Percentiles rank a stretch among this genome's conserved stretches.
Conservation (phyloP, 495 filamentous ascomycete genomes). For the Talaromyces borbonicus region DNA sequence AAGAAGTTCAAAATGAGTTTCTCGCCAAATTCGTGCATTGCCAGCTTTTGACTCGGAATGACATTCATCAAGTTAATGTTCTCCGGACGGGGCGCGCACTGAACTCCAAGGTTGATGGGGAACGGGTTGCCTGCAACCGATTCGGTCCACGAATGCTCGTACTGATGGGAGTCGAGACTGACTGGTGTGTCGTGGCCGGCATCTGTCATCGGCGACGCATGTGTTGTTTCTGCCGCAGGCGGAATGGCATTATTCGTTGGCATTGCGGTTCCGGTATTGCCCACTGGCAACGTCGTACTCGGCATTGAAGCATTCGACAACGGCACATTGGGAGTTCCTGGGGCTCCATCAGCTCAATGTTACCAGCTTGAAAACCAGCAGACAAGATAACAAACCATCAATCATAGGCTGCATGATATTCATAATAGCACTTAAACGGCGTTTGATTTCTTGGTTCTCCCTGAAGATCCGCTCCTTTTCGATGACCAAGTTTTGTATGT, state of each 20-base stretch:
- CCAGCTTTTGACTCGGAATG: background rate
- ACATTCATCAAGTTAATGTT: background rate
- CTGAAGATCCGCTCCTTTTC: slow-evolving; percentile 60
- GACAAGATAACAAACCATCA: background rate
- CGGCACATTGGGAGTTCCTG: background rate
- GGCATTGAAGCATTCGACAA: background rate
- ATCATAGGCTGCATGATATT: slow-evolving; percentile 56
- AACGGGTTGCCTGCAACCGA: background rate
- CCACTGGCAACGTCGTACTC: background rate
- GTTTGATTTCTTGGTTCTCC: slow-evolving; percentile 62
- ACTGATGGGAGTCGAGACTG: background rate
- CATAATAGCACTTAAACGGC: slow-evolving; percentile 48
- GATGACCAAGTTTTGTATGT: slow-evolving; percentile 58
- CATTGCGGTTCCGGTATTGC: background rate
- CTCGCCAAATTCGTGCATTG: slow-evolving; percentile 15
- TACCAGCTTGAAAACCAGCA: background rate
- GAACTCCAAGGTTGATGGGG: background rate
- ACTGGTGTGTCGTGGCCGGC: slow-evolving; percentile 2
- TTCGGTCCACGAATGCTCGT: background rate
- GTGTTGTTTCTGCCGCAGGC: background rate
- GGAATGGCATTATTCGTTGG: background rate
- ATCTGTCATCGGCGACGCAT: slow-evolving; percentile 5
- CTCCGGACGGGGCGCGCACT: background rate
- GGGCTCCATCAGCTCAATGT: no score
- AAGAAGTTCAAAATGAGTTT: slow-evolving; percentile 61